Percentiles rank a stretch among this genome's conserved stretches.
Evolutionary conservation across 345 rosid genomes (phyloP).

Genomic region (Euclidium syriacum): DNA sequence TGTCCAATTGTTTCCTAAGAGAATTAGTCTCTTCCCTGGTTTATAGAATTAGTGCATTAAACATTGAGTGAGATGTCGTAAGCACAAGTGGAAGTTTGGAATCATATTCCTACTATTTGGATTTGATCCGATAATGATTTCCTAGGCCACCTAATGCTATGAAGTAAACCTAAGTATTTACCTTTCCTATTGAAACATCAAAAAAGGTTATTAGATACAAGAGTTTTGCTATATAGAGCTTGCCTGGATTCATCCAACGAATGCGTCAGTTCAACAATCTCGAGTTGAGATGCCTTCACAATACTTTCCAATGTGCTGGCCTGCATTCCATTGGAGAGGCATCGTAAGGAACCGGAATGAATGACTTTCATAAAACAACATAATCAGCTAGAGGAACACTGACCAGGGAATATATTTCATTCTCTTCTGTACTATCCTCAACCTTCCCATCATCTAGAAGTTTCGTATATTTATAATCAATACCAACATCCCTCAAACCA

Average conservation of each 20-base stretch:
- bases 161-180: slow-evolving; percentile 4
- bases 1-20: slow-evolving; percentile 63
- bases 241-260: slow-evolving; percentile 79
- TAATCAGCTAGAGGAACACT: slow-evolving; percentile 21
- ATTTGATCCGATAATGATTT: background rate
- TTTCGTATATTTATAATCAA: slow-evolving; percentile 57
- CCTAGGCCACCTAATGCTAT: background rate
- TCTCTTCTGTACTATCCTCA: slow-evolving; percentile 48
- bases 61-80: background rate
- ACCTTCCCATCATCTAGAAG: slow-evolving; percentile 36
- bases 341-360: slow-evolving; percentile 7
- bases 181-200: background rate
- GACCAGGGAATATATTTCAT: slow-evolving; percentile 83
- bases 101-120: background rate
- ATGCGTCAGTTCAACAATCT: slow-evolving; percentile 75
- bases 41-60: slow-evolving; percentile 8
- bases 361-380: slow-evolving; percentile 9
- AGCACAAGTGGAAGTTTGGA: background rate
- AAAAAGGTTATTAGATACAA: background rate
- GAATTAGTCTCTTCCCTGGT: slow-evolving; percentile 76
- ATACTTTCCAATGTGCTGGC: slow-evolving; percentile 96
- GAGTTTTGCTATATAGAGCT: slow-evolving; percentile 1
- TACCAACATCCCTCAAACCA: slow-evolving; percentile 74
- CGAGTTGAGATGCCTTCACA: slow-evolving; percentile 83
- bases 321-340: slow-evolving; percentile 34